Evolutionary conservation across 2,329 filamentous ascomycete species (phyloP).

Genomic region (Furcasterigmium sp.): DNA sequence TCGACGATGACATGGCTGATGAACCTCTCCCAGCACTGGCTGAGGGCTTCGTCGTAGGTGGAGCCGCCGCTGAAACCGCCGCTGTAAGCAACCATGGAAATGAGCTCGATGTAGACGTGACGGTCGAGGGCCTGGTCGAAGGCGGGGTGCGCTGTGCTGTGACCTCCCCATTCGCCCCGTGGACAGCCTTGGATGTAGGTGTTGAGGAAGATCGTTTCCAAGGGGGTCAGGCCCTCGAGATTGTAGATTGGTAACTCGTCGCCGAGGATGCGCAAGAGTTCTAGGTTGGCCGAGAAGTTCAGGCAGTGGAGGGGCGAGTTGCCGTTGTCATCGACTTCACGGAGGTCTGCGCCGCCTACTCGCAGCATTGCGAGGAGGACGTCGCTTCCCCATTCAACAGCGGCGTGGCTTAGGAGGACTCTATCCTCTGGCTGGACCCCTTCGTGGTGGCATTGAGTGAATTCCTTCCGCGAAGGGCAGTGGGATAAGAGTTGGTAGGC

Average conservation of each 20-base stretch:
- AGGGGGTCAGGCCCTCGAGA: slow-evolving; percentile 14
- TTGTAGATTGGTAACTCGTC: slow-evolving; percentile 14
- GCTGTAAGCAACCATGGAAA: no score
- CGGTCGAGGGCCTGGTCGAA: no score
- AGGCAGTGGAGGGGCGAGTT: slow-evolving; percentile 17
- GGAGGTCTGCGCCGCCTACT: slow-evolving; percentile 11
- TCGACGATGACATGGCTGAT: no score
- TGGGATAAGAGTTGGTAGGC: slow-evolving; percentile 2
- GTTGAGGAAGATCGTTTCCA: slow-evolving; percentile 22
- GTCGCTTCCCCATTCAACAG: slow-evolving; percentile 20
- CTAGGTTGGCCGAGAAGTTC: slow-evolving; percentile 16
- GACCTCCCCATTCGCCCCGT: no score
- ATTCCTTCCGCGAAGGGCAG: not conserved
- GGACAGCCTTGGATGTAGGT: slow-evolving; percentile 9
- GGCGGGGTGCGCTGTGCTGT: no score
- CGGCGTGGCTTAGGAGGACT: slow-evolving; percentile 12
- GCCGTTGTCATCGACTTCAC: slow-evolving; percentile 9
- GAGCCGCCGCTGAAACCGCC: no score
- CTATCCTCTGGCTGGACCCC: not conserved
- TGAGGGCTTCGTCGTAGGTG: no score
- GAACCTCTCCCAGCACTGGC: no score
- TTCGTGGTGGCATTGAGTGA: slow-evolving; percentile 1
- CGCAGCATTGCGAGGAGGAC: slow-evolving; percentile 15
- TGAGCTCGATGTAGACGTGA: no score
- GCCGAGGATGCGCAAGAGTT: slow-evolving; percentile 18